Evolutionary conservation across 2,329 filamentous ascomycete genomes (phyloP), one percentile per base, ranked within the genome.

Genomic region (Shiraia bambusicola): DNA sequence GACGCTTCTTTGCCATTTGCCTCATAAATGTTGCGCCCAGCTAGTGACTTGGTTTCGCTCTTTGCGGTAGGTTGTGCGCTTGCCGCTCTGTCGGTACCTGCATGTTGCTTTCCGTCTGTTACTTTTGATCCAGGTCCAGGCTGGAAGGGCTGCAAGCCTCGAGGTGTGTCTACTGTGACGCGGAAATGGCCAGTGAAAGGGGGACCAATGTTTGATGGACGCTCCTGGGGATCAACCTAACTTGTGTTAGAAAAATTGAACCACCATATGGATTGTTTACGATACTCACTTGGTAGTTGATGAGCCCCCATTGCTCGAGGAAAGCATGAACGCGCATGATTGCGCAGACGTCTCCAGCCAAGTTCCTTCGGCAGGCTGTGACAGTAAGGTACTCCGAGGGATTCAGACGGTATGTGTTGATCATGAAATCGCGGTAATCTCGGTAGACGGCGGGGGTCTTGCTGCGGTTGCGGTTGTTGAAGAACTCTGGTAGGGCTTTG

Each of bases 301-400:
- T 96, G 61, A 98, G 76, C 6, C 93, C 93, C 93, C 93, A 98
- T 68, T 97, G 92, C 73, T 98, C 93, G 26, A 98, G 78, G 73
- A 98, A 98, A 12, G 90, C 87, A 70, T 98, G 93, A 13, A 98
- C 92, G 52, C 93, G 86, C 93, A 98, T 98, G 58, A 98, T 98
- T 28, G 93, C 92, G 73, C 93, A 98, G 24, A 98, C 93, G 70
- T 98, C 93, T 52, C 93, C 93, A 15, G 93, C 93, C 63, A 98
- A 73, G 68, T 98, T 98, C 55, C 93, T 82, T 51, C 93, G 81
- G 67, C 93, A 98, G 36, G 93, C 93, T 9, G 93, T 98, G 40
- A 98, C 92, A 4, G 93, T 98, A 40, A 98, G 78, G 64, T 98
- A 98, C 69, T 98, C 93, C 39, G 90, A 81, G 4, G 93, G 93